Percentiles rank a stretch among this genome's conserved stretches.
Evolutionary conservation across 106 monocot species (phyloP).

Genomic region (Dendrobium officinale): DNA sequence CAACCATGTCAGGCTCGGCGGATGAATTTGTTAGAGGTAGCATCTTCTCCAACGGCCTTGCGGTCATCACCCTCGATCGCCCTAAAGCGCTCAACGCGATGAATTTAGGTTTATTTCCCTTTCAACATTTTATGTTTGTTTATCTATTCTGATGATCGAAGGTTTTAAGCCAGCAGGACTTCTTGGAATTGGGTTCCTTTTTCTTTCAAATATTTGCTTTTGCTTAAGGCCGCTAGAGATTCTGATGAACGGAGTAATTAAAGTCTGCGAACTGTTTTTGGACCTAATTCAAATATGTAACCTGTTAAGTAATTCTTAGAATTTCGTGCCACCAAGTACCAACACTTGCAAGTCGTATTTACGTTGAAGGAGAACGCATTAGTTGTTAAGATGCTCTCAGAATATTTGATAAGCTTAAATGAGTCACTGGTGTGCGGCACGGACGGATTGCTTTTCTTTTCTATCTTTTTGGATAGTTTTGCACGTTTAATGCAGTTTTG

Average conservation of each 20-base stretch:
- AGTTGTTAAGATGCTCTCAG: neutral
- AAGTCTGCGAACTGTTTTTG: too few relatives aligned
- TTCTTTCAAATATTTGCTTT: neutral
- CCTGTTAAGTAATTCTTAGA: too few relatives aligned
- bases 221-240: neutral
- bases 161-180: neutral
- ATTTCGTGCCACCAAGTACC: too few relatives aligned
- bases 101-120: conserved; percentile 23
- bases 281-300: too few relatives aligned
- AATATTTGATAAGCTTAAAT: neutral
- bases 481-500: neutral
- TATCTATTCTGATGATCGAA: neutral
- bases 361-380: neutral
- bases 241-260: neutral
- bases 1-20: conserved; percentile 50
- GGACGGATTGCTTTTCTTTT: neutral
- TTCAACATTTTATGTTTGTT: neutral
- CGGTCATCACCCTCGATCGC: conserved; percentile 92
- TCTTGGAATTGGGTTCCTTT: neutral
- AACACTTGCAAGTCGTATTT: too few relatives aligned
- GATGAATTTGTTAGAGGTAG: conserved; percentile 75
- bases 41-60: conserved; percentile 81
- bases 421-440: neutral
- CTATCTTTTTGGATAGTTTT: neutral
- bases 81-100: conserved; percentile 93